phyloP scores from a whole-genome alignment of 2,329 filamentous ascomycete species.

The Trichoderma sp. region DNA sequence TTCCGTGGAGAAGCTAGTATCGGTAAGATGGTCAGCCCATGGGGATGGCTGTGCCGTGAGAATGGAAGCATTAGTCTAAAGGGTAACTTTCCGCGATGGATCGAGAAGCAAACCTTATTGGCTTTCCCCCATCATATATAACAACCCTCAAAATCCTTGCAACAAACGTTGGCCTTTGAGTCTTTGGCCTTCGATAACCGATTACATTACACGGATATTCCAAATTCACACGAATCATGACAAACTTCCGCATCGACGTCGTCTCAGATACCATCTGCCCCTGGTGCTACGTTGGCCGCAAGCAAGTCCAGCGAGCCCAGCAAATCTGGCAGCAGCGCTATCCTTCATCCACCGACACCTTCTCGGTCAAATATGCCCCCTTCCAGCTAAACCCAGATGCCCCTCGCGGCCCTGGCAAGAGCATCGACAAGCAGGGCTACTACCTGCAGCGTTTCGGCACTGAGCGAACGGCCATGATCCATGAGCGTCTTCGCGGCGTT shows the following conservation, averaged over 20 bases:
- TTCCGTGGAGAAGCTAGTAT: not conserved
- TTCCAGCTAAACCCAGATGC: conserved; percentile 42
- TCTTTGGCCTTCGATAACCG: not conserved
- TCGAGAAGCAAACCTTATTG: not conserved
- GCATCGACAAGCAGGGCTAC: conserved; percentile 37
- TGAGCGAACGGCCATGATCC: conserved; percentile 47
- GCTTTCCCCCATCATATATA: not conserved
- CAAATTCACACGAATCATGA: conserved; percentile 51
- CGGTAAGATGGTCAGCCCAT: not conserved
- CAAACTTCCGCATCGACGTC: conserved; percentile 45
- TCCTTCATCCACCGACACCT: conserved; percentile 51
- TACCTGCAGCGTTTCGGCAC: conserved; percentile 57
- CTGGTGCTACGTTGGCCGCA: conserved; percentile 50
- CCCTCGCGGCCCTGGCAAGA: conserved; percentile 30
- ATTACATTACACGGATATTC: not conserved
- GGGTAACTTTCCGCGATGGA: not conserved
- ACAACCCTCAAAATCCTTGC: not conserved
- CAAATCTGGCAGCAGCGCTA: conserved; percentile 38
- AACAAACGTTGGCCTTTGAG: not conserved
- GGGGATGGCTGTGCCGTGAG: not conserved
- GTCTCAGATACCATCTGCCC: conserved; percentile 51
- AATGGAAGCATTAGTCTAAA: not conserved
- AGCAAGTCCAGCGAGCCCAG: conserved; percentile 46
- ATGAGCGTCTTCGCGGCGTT: conserved; percentile 29
- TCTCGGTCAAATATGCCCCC: conserved; percentile 46